Percentiles rank a stretch among this genome's conserved stretches.
Conservation (phyloP, 805 yeast genomes). For the Yamadazyma kitorensis region DNA sequence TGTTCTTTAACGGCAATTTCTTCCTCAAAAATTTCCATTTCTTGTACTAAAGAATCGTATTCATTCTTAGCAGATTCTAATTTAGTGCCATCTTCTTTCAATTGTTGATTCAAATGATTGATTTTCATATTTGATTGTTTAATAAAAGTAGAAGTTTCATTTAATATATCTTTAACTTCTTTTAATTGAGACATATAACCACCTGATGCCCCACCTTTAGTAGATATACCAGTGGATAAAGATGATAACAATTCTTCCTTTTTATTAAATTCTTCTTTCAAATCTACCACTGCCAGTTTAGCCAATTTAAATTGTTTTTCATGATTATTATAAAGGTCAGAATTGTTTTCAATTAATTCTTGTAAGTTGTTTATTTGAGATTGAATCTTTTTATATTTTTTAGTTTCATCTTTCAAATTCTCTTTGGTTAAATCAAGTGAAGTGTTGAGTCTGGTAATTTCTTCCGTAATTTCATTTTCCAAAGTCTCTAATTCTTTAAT, state of each 20-base stretch:
- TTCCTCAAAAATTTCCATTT: slow-evolving; percentile 41
- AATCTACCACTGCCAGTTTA: slow-evolving; percentile 40
- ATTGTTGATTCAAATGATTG: slow-evolving; percentile 53
- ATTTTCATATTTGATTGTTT: slow-evolving; percentile 61
- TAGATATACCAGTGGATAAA: slow-evolving; percentile 84
- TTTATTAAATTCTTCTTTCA: slow-evolving; percentile 48
- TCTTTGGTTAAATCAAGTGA: slow-evolving; percentile 55
- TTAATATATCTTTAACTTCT: slow-evolving; percentile 54
- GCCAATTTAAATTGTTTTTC: slow-evolving; percentile 46
- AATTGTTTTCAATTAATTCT: slow-evolving; percentile 29
- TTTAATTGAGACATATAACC: slow-evolving; percentile 76
- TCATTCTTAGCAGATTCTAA: slow-evolving; percentile 53
- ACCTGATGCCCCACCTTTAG: slow-evolving; percentile 69
- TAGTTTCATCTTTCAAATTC: slow-evolving; percentile 53
- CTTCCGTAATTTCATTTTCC: slow-evolving; percentile 58
- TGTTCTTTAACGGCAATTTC: slow-evolving; percentile 37
- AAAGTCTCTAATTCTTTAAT: slow-evolving; percentile 56
- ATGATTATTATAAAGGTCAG: slow-evolving; percentile 33
- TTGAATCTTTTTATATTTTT: slow-evolving; percentile 30
- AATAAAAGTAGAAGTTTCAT: slow-evolving; percentile 51
- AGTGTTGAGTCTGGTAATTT: slow-evolving; percentile 66
- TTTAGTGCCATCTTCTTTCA: slow-evolving; percentile 46
- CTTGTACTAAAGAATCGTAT: slow-evolving; percentile 36
- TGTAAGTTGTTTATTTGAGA: slow-evolving; percentile 32
- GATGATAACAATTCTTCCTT: slow-evolving; percentile 82